phyloP scores from a whole-genome alignment of 2,329 filamentous ascomycete genomes.

The Penicillium sp. region DNA sequence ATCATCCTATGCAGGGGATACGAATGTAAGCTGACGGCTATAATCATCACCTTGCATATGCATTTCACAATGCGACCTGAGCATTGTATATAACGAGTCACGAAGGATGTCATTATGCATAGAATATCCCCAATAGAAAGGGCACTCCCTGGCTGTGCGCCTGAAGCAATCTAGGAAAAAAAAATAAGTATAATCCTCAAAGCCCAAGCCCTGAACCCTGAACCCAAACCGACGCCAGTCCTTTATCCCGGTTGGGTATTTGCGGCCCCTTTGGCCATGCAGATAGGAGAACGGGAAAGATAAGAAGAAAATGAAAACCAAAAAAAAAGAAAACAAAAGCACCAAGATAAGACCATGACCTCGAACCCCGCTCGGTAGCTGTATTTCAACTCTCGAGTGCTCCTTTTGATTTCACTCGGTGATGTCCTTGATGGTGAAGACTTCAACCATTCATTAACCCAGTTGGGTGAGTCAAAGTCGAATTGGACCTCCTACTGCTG shows the following conservation, averaged over 20 bases:
- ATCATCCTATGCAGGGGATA: not conserved
- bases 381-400: slow-evolving; percentile 7
- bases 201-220: not conserved
- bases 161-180: slow-evolving; percentile 2
- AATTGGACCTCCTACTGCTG: not conserved
- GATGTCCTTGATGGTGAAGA: not conserved
- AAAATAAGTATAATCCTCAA: not conserved
- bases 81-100: slow-evolving; percentile 14
- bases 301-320: slow-evolving; percentile 10
- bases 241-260: not conserved
- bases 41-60: slow-evolving; percentile 6
- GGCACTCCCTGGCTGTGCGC: not conserved
- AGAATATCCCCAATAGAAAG: not conserved
- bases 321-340: slow-evolving; percentile 8
- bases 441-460: not conserved
- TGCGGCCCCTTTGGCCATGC: slow-evolving; percentile 1
- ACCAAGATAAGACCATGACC: slow-evolving; percentile 10
- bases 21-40: not conserved
- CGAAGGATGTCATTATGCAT: slow-evolving; percentile 13
- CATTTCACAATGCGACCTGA: slow-evolving; percentile 1
- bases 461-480: not conserved
- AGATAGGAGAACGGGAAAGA: slow-evolving; percentile 6
- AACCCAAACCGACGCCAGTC: slow-evolving; percentile 13
- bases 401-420: slow-evolving; percentile 1
- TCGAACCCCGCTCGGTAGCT: slow-evolving; percentile 2